Evolutionary conservation across 345 rosid species (phyloP), one percentile per base, ranked within the genome.

Genomic region (Schrenkiella parvula): DNA sequence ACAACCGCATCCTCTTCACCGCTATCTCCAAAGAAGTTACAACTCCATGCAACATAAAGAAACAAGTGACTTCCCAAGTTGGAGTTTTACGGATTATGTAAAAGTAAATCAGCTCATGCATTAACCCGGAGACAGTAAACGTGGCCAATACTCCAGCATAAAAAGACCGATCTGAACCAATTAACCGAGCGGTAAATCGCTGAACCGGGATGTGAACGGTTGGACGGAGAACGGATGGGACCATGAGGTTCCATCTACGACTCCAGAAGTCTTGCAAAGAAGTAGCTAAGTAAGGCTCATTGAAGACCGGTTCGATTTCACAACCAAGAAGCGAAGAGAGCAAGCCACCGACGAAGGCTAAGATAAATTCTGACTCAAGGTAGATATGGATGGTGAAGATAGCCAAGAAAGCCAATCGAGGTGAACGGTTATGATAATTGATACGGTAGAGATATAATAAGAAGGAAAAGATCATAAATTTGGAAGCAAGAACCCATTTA

Each of bases 251-350:
- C 95, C 98, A 92, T 37, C 98, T 78, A 0, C 68, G 81, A 26
- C 96, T 80, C 96, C 96, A 92, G 32, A 92, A 92, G 76, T 90
- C 93, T 68, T 92, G 98, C 1, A 92, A 70, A 2, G 95, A 88
- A 47, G 90, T 84, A 26, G 92, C 14, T 2, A 87, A 77, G 74
- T 81, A 85, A 1, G 91, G 96, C 57, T 84, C 88, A 26, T 84
- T 76, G 61, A 87, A 89, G 53, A 82, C 88, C 10, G 88, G 95
- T 62, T 87, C 87, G 5, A 86, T 65, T 57, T 87, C 88, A 50
- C 79, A 66, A 9, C 95, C 87, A 1, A 87, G 41, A 68, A 72
- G 70, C 25, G 72, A 76, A 43, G 83, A 87, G 0, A 86, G 83
- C 37, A 52, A n/a, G 2, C 80, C 78, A 17, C 42, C 18, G 2